These are phyloP conservation scores for Myrica gale DNA, from an alignment of 306 rosid species.

Conservation along the genomic window DNA sequence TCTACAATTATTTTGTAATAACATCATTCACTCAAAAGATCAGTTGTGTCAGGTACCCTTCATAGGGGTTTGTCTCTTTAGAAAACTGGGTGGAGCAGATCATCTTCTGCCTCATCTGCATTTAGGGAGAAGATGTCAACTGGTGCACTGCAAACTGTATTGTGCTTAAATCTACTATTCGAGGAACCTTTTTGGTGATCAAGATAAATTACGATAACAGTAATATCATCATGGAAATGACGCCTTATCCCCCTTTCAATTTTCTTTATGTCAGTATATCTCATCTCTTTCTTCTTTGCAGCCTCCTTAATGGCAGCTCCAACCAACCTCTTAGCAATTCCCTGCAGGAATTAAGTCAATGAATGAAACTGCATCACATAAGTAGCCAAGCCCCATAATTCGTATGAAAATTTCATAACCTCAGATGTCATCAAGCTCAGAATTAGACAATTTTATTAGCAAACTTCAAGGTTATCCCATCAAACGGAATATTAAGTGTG, in stretches of 20 bases:
- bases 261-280: slow-evolving; percentile 80
- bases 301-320: slow-evolving; percentile 82
- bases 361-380: neutral
- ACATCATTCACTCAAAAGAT: neutral
- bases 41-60: neutral
- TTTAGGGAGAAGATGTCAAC: slow-evolving; percentile 75
- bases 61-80: slow-evolving; percentile 31
- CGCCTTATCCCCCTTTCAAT: slow-evolving; percentile 80
- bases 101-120: slow-evolving; percentile 44
- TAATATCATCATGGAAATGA: slow-evolving; percentile 87
- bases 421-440: neutral
- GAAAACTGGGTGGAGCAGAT: slow-evolving; percentile 31
- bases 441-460: neutral
- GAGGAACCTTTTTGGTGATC: slow-evolving; percentile 59
- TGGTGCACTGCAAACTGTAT: slow-evolving; percentile 59
- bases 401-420: neutral
- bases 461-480: neutral
- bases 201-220: slow-evolving; percentile 80
- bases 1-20: neutral
- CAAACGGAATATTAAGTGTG: neutral
- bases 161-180: slow-evolving; percentile 37
- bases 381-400: neutral
- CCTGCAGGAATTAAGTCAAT: slow-evolving; percentile 51
- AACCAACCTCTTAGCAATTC: slow-evolving; percentile 88
- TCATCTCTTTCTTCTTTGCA: slow-evolving; percentile 90